Evolutionary conservation across 805 yeast species (phyloP).

Genomic region (Pichia occidentalis): DNA sequence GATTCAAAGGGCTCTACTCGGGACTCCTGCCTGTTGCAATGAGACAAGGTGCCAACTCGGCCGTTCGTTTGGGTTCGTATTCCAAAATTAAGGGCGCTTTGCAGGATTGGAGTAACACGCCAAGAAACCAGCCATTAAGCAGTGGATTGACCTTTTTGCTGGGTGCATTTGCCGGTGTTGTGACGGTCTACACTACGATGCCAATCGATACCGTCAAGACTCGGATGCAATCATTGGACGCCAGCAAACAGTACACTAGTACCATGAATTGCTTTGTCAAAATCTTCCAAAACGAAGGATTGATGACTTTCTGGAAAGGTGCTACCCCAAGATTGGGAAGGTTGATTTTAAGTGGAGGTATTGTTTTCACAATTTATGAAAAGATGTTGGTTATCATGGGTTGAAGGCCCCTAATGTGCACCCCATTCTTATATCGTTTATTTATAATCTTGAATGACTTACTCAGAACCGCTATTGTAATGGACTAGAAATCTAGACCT

Average conservation of each 20-base stretch:
- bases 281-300: slow-evolving; percentile 81
- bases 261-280: slow-evolving; percentile 77
- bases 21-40: slow-evolving; percentile 90
- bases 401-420: too few relatives aligned
- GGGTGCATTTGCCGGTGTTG: slow-evolving; percentile 85
- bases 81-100: slow-evolving; percentile 76
- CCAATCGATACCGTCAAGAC: slow-evolving; percentile 95
- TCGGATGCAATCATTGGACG: slow-evolving; percentile 90
- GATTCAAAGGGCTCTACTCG: slow-evolving; percentile 76
- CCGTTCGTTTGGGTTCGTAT: slow-evolving; percentile 90
- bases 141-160: slow-evolving; percentile 77
- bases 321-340: slow-evolving; percentile 96
- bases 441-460: too few relatives aligned
- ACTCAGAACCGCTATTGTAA: too few relatives aligned
- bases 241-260: slow-evolving; percentile 60
- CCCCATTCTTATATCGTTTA: too few relatives aligned
- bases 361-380: slow-evolving; percentile 93
- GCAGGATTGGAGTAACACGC: slow-evolving; percentile 61
- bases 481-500: too few relatives aligned
- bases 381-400: slow-evolving; percentile 64
- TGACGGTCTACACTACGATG: slow-evolving; percentile 90
- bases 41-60: slow-evolving; percentile 94
- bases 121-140: slow-evolving; percentile 67
- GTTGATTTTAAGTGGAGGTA: slow-evolving; percentile 89
- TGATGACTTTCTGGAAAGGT: slow-evolving; percentile 93